Evolutionary conservation across 208 protist species (phyloP), one percentile per base, ranked within the genome.

Genomic region (Wallacemonas sp.): DNA sequence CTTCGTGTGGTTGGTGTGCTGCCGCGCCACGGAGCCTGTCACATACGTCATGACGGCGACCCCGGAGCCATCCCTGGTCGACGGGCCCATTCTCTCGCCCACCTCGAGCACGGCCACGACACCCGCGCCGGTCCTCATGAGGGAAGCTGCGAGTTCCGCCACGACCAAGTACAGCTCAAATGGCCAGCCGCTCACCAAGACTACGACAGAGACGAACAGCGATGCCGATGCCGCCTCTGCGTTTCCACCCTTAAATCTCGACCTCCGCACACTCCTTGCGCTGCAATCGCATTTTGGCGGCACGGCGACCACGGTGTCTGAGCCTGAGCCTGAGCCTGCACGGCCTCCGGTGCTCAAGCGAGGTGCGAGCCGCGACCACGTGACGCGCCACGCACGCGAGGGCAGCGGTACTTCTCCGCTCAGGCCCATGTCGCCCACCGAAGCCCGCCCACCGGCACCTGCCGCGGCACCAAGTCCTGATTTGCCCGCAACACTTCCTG

Each of bases 31-130:
- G 4, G 28, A 28, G 26, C 25, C 49, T 7, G 25, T n/a, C 11
- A 57, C 49, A 22, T 33, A 57, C 18, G 49, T 57, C 49, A 57
- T 57, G 49, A 42, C 49, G n/a, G 28, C n/a, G 11, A 36, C 49
- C 4, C 1, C 49, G 1, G 49, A 57, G 49, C 49, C 49, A 22
- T 57, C 49, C 11, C n/a, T 57, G 0, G 25, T 36, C 26, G 4
- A 8, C 26, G 49, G 26, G 10, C 7, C 49, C 49, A 36, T 26
- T 22, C 7, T 36, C 8, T 57, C 49, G 5, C 49, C 49, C 8
- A n/a, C 25, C 26, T 11, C 14, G 4, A 57, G 49, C 26, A 57
- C 49, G 4, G n/a, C 0, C 26, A 57, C 49, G 20, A n/a, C 26
- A 7, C 49, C 49, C 8, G 49, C 49, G 4, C 49, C 49, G 8